phyloP scores from a whole-genome alignment of 2,329 filamentous ascomycete genomes.

The Hypocreales sp. region DNA sequence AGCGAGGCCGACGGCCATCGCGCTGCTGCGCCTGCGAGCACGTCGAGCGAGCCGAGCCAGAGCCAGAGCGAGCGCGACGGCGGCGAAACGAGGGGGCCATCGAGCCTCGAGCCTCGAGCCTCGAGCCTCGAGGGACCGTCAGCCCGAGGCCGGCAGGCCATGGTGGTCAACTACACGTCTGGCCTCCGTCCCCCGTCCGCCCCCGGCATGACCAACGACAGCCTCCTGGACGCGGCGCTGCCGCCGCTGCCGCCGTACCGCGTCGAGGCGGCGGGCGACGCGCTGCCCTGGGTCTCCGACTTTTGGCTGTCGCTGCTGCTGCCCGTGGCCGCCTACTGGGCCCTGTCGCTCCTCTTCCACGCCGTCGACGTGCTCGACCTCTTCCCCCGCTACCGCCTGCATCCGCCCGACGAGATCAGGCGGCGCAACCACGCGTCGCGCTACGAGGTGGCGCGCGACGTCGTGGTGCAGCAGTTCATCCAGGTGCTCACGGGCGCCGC shows the following conservation, averaged over 20 bases:
- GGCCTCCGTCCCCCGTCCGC: too few relatives aligned
- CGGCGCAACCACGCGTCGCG: conserved; percentile 78
- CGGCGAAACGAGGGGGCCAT: too few relatives aligned
- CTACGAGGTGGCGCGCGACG: conserved; percentile 77
- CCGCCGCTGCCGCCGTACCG: conserved; percentile 79
- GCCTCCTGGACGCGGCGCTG: conserved; percentile 41
- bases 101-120: too few relatives aligned
- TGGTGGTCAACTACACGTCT: conserved; percentile 24
- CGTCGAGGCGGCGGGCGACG: conserved; percentile 50
- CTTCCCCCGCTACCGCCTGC: conserved; percentile 81
- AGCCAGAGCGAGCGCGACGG: too few relatives aligned
- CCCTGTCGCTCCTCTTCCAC: conserved; percentile 74
- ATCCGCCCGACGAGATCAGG: conserved; percentile 82
- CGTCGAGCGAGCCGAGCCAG: too few relatives aligned
- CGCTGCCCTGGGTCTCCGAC: conserved; percentile 69
- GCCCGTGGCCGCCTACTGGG: conserved; percentile 80
- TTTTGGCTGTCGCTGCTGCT: conserved; percentile 60
- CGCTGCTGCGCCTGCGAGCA: too few relatives aligned
- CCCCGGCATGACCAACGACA: conserved; percentile 33
- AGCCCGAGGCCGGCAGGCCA: too few relatives aligned
- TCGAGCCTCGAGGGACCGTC: too few relatives aligned
- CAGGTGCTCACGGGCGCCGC: conserved; percentile 59
- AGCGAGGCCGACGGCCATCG: too few relatives aligned
- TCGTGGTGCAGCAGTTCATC: conserved; percentile 80
- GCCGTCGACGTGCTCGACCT: conserved; percentile 70